These are phyloP conservation scores for Cercospora brassicicola DNA, from an alignment of 2,329 filamentous ascomycete genomes.

Conservation along the genomic window DNA sequence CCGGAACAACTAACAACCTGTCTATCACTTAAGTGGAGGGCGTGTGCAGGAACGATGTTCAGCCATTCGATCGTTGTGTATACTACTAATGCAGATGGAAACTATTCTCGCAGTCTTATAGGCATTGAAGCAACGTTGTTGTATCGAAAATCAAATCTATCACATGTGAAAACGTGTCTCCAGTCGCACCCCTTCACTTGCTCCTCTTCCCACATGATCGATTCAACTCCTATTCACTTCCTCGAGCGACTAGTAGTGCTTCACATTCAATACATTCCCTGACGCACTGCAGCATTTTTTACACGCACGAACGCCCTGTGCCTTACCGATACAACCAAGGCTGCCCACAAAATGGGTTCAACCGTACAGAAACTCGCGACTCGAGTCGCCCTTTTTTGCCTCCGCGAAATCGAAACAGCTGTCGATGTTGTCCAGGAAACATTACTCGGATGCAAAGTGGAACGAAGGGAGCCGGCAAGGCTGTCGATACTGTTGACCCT, in stretches of 20 bases:
- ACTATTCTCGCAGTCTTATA: not conserved
- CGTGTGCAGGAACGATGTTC: not conserved
- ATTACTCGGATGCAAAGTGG: not conserved
- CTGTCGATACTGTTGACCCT: not conserved
- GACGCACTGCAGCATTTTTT: not conserved
- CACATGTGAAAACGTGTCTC: not conserved
- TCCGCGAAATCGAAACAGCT: not conserved
- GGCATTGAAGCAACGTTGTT: not conserved
- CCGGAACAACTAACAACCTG: not conserved
- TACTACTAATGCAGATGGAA: not conserved
- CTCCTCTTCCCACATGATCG: not conserved
- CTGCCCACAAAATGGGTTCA: not conserved
- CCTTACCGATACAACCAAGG: not conserved
- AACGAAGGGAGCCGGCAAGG: not conserved
- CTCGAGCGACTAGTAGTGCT: not conserved
- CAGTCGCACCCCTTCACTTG: not conserved
- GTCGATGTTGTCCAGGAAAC: not conserved
- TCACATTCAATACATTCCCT: not conserved
- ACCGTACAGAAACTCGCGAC: not conserved
- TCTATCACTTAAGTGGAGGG: not conserved
- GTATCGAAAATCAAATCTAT: not conserved
- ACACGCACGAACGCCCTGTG: not conserved
- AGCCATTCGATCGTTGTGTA: not conserved
- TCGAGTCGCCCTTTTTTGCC: not conserved
- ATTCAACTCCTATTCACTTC: not conserved